Evolutionary conservation across 345 rosid genomes (phyloP).

Genomic region (Eucalyptus guilfoylei): DNA sequence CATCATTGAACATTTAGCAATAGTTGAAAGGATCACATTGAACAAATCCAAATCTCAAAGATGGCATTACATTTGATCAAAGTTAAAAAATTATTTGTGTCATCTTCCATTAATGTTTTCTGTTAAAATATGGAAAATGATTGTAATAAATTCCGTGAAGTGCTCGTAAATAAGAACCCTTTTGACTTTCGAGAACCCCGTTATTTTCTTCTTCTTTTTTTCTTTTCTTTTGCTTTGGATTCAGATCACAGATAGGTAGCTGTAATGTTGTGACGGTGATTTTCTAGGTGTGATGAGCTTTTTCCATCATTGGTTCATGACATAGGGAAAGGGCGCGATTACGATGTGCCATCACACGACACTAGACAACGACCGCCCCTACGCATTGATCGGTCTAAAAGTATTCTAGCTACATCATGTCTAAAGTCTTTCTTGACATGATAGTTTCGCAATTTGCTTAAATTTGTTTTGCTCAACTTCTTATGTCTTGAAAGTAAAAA

Average conservation of each 20-base stretch:
- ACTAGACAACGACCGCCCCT: neutral
- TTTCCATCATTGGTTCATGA: neutral
- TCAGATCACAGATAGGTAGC: neutral
- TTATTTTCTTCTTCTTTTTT: neutral
- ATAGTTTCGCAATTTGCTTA: neutral
- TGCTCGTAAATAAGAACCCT: neutral
- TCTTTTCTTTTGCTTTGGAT: neutral
- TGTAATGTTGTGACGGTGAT: neutral
- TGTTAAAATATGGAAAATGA: neutral
- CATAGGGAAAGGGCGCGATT: neutral
- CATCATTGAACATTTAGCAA: no score
- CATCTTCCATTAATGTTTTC: neutral
- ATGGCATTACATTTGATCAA: no score
- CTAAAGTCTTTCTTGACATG: neutral
- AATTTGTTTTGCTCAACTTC: neutral
- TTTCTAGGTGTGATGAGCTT: neutral
- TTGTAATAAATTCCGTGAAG: neutral
- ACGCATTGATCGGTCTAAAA: neutral
- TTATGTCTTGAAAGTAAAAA: neutral
- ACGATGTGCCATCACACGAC: neutral
- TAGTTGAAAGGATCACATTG: accelerated
- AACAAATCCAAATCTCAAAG: no score
- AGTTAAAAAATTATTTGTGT: accelerated
- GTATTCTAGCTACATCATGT: neutral
- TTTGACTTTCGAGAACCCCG: neutral